phyloP scores from a whole-genome alignment of 768 basidiomycete genomes.

The Lactarius trivialis region DNA sequence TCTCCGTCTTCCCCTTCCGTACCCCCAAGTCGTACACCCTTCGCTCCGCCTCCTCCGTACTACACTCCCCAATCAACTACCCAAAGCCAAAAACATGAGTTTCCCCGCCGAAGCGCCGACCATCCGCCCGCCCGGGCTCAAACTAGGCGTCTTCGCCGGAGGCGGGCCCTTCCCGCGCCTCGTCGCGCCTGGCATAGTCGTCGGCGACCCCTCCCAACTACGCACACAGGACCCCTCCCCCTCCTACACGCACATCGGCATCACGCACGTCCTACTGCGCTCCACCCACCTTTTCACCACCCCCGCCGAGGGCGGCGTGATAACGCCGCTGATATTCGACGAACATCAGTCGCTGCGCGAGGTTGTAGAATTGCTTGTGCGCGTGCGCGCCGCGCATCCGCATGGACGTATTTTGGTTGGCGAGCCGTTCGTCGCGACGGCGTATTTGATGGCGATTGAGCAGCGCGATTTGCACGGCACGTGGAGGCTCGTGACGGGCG shows the following conservation, averaged over 20 bases:
- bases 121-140: neutral
- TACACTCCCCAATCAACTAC: neutral
- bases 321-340: neutral
- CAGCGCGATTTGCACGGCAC: neutral
- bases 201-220: neutral
- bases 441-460: conserved; percentile 9
- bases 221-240: neutral
- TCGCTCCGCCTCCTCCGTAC: neutral
- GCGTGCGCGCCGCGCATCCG: neutral
- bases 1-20: neutral
- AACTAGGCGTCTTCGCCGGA: conserved; percentile 6
- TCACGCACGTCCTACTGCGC: conserved; percentile 12
- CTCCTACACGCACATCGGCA: neutral
- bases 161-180: conserved; percentile 15
- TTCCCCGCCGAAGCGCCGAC: conserved; percentile 7
- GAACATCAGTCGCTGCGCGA: conserved; percentile 4
- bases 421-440: conserved; percentile 12
- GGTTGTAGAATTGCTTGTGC: conserved; percentile 8
- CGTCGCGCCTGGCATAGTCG: conserved; percentile 7
- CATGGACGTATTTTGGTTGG: neutral
- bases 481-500: conserved; percentile 12
- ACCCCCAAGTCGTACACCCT: neutral
- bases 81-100: neutral
- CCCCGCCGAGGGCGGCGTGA: neutral
- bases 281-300: neutral